These are phyloP conservation scores for Calonectria naviculata DNA, from an alignment of 2,329 filamentous ascomycete genomes.

Conservation along the genomic window DNA sequence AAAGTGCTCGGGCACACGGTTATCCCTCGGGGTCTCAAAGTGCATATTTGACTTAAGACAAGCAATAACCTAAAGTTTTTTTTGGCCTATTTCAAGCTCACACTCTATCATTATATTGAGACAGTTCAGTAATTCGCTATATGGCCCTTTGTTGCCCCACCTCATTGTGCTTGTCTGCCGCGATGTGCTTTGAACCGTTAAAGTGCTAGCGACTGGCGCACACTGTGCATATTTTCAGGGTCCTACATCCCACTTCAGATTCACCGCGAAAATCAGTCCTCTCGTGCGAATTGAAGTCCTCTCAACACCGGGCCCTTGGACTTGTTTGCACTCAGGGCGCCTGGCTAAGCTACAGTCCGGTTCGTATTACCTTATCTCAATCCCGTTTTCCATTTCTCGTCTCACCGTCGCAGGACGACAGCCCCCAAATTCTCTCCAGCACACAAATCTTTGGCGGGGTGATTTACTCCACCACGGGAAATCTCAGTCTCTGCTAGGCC, in stretches of 20 bases:
- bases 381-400: background rate
- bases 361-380: background rate
- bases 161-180: background rate
- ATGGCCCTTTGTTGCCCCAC: background rate
- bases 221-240: constrained; percentile 21
- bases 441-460: constrained; percentile 38
- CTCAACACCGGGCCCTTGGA: background rate
- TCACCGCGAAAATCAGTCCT: constrained; percentile 19
- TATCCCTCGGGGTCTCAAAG: background rate
- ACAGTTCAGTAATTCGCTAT: background rate
- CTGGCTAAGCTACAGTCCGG: background rate
- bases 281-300: constrained; percentile 17
- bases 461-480: constrained; percentile 41
- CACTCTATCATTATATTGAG: background rate
- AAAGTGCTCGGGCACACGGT: background rate
- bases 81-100: background rate
- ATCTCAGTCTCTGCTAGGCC: constrained; percentile 34
- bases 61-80: background rate
- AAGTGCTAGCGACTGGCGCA: constrained; percentile 15
- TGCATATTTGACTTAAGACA: background rate
- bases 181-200: background rate
- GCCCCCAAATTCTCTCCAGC: background rate
- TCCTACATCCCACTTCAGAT: constrained; percentile 15
- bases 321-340: background rate
- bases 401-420: constrained; percentile 19